These are phyloP conservation scores for Hippophae rhamnoides DNA, from an alignment of 306 rosid genomes.

Conservation along the genomic window DNA sequence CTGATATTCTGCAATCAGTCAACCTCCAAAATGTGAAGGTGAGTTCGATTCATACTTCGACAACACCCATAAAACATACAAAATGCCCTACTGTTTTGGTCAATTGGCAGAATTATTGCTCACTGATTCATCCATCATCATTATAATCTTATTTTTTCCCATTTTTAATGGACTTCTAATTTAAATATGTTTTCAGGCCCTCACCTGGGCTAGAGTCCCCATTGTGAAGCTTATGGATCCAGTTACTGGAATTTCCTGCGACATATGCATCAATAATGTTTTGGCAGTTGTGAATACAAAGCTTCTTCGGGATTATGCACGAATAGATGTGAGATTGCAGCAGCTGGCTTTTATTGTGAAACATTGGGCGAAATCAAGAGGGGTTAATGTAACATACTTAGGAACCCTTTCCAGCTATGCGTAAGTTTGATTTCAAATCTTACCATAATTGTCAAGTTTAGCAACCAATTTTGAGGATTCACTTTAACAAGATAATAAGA, in stretches of 20 bases:
- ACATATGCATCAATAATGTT: slow-evolving; percentile 91
- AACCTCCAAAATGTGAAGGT: slow-evolving; percentile 93
- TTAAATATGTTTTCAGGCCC: slow-evolving; percentile 54
- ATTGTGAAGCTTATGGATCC: slow-evolving; percentile 97
- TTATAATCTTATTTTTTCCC: no score
- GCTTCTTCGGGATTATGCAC: slow-evolving; percentile 83
- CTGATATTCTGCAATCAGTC: slow-evolving; percentile 70
- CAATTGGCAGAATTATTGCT: no score
- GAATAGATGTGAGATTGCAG: slow-evolving; percentile 58
- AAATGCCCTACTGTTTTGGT: no score
- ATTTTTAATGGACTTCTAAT: background rate
- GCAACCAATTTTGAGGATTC: no score
- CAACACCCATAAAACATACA: background rate
- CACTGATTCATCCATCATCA: background rate
- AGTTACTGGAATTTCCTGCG: slow-evolving; percentile 80
- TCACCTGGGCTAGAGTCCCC: slow-evolving; percentile 95
- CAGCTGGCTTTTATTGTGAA: slow-evolving; percentile 85
- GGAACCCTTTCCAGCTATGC: slow-evolving; percentile 98
- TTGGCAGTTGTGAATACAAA: slow-evolving; percentile 90
- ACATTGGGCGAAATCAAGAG: slow-evolving; percentile 98
- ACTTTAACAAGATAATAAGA: no score
- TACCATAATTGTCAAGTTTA: slow-evolving; percentile 2
- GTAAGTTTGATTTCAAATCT: slow-evolving; percentile 41
- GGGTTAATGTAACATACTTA: slow-evolving; percentile 92
- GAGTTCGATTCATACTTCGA: slow-evolving; percentile 18